Base-by-base conservation (phyloP, 1,139 yeast species). In the Yamadazyma dushanensis region DNA sequence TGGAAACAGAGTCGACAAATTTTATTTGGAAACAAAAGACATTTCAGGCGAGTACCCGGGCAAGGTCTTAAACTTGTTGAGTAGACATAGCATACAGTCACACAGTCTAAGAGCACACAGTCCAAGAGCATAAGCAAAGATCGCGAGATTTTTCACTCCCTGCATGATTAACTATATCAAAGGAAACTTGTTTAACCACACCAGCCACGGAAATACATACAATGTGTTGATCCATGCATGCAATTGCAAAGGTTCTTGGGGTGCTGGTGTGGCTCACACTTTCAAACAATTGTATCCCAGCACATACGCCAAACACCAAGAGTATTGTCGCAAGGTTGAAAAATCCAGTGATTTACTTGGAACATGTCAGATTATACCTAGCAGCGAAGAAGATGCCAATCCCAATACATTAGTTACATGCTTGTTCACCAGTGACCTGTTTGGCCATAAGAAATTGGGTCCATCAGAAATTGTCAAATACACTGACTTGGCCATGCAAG, bases 181-280 rank as follows among this genome's bases (percentile, higher is more conserved):
- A 37, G 89, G 88, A 1, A 85, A 83, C 47, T 56, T 83, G 9
- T 80, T 83, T 45, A 49, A 61, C 13, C 67, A 72, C 16, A 51
- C 59, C 2, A 11, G 13, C 8, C 26, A 41, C 5, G 40, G 39
- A 7, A 38, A 46, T n/a, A 37, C 37, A 3, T 61, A 63, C 6
- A 43, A 74, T 0, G 57, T 81, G 3, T 58, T 78, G 8, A 83
- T 82, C 1, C 95, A 87, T 54, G 81, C 95, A 0, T 87, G 95
- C 53, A 87, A 87, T 51, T 80, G 89, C 36, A 66, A 70, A 22
- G 96, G 95, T 0, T 54, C 71, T 0, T 87, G 96, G 96, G 94
- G 95, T 3, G 92, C 86, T 0, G 96, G 96, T 0, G 76, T 87
- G 2, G 92, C 90, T 0, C 65, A 65, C 2, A 65, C 57, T 7